These are phyloP conservation scores for Penicillium lividum DNA, from an alignment of 495 filamentous ascomycete genomes.

Conservation along the genomic window DNA sequence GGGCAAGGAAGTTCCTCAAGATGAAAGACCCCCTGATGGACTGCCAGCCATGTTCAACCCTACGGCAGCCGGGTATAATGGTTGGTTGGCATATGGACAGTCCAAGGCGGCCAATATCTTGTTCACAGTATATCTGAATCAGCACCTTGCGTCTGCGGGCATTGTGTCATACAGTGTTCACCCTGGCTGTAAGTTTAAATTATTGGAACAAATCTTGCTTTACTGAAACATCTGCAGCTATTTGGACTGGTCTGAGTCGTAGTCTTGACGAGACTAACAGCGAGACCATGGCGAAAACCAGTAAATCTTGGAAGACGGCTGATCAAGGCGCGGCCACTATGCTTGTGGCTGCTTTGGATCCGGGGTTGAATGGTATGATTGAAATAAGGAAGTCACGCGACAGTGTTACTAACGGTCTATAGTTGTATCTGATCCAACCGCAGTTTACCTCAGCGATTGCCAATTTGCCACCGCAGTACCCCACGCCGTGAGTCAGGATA, in stretches of 20 bases:
- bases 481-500: constrained; percentile 32
- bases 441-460: constrained; percentile 32
- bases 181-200: constrained; percentile 24
- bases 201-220: not conserved
- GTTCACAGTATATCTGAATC: constrained; percentile 40
- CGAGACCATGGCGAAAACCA: constrained; percentile 23
- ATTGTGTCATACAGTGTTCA: constrained; percentile 28
- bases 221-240: constrained; percentile 12
- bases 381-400: constrained; percentile 9
- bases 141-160: constrained; percentile 13
- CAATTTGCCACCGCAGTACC: constrained; percentile 23
- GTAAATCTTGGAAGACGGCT: constrained; percentile 39
- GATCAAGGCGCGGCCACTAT: constrained; percentile 57
- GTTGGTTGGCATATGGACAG: constrained; percentile 58
- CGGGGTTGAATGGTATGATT: constrained; percentile 38
- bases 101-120: constrained; percentile 65
- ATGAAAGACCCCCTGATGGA: constrained; percentile 18
- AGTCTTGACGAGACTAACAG: constrained; percentile 20
- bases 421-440: constrained; percentile 18
- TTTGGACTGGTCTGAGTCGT: constrained; percentile 23
- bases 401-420: not conserved
- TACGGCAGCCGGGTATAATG: constrained; percentile 22
- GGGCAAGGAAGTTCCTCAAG: constrained; percentile 18
- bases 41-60: constrained; percentile 20
- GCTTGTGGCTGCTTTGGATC: constrained; percentile 58